Evolutionary conservation across 1,284 basidiomycete genomes (phyloP).

Genomic region (Irpex rosettiformis): DNA sequence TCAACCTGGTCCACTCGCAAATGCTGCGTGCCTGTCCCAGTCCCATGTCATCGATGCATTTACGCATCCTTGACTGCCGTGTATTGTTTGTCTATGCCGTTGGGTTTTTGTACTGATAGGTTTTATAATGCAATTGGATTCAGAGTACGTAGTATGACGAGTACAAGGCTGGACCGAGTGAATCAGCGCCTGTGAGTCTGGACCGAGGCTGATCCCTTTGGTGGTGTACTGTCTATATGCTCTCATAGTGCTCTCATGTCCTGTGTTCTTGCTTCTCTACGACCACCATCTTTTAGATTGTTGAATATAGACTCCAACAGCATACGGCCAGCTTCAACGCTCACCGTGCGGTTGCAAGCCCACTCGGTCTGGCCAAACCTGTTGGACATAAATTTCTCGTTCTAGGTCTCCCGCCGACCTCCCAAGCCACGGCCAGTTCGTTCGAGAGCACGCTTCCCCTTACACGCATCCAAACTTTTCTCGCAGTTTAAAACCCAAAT

Average conservation of each 20-base stretch:
- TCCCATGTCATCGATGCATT: background rate
- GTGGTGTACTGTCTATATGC: no score
- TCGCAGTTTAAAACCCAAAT: background rate
- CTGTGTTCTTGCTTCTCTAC: no score
- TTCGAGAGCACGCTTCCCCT: background rate
- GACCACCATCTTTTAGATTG: no score
- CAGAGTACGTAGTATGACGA: background rate
- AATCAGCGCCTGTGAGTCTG: no score
- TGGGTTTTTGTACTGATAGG: background rate
- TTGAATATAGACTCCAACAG: no score
- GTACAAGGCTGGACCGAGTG: no score
- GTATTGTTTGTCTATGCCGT: background rate
- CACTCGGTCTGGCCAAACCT: background rate
- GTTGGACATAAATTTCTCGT: background rate
- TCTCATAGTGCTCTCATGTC: no score
- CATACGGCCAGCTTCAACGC: background rate
- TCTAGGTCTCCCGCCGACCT: background rate
- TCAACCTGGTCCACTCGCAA: background rate
- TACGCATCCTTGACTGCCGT: background rate
- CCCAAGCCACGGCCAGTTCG: constrained; percentile 5
- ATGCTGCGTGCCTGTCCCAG: background rate
- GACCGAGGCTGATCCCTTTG: no score
- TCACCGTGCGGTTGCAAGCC: background rate
- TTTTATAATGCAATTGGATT: background rate
- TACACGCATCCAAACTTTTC: background rate